These are phyloP conservation scores for Obba rivulosa DNA, from an alignment of 768 basidiomycete genomes.

Conservation along the genomic window DNA sequence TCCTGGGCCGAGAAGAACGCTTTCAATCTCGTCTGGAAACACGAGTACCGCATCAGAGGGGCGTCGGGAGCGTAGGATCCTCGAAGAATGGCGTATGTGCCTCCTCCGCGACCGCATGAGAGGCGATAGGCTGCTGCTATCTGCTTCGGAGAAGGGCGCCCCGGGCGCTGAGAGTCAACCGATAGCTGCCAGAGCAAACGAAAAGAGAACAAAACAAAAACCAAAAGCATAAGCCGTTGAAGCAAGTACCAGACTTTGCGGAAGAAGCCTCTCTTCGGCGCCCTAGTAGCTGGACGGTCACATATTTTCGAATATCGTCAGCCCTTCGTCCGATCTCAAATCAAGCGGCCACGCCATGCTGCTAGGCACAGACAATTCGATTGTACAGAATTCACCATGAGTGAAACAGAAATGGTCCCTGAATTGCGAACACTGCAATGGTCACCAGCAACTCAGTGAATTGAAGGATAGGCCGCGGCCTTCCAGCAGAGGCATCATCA, in stretches of 20 bases:
- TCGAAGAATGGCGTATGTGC: neutral
- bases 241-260: neutral
- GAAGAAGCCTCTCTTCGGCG: no score
- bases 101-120: neutral
- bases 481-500: no score
- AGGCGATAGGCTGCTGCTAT: neutral
- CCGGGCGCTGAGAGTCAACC: neutral
- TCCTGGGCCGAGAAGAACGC: constrained; percentile 2
- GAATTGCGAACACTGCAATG: no score
- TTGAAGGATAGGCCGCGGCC: no score
- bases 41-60: neutral
- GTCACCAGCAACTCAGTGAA: no score
- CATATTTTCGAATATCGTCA: no score
- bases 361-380: no score
- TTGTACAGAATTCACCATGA: no score
- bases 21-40: neutral
- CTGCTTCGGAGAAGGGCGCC: neutral
- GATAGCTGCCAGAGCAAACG: neutral
- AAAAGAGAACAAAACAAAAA: neutral
- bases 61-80: neutral
- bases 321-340: no score
- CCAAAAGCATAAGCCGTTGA: neutral
- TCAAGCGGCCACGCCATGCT: no score
- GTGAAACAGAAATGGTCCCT: no score
- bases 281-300: no score